Conservation (phyloP, 176 grass and related monocot species). For the Musa acuminata region DNA sequence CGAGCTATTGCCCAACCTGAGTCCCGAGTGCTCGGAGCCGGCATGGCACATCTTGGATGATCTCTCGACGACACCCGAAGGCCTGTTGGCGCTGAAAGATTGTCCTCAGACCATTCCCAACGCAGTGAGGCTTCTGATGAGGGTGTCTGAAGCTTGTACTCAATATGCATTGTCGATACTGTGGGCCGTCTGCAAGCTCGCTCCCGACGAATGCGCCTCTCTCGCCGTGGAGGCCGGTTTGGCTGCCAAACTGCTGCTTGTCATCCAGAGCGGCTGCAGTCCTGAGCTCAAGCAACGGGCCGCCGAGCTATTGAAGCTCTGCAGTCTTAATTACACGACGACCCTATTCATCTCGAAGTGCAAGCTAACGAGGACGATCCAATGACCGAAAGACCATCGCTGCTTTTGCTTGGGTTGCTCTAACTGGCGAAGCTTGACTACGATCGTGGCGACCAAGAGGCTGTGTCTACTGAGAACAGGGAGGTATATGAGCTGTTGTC, state of each 20-base stretch:
- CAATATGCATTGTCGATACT: slow-evolving; percentile 53
- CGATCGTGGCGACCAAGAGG: background rate
- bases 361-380: slow-evolving; percentile 92
- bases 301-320: slow-evolving; percentile 63
- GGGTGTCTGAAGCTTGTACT: slow-evolving; percentile 69
- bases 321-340: slow-evolving; percentile 60
- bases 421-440: background rate
- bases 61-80: slow-evolving; percentile 37
- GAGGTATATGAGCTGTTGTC: background rate
- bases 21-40: slow-evolving; percentile 50
- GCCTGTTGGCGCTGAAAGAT: slow-evolving; percentile 57
- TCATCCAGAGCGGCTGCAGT: slow-evolving; percentile 73
- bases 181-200: slow-evolving; percentile 63
- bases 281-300: slow-evolving; percentile 84
- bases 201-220: slow-evolving; percentile 54
- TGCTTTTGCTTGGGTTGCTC: background rate
- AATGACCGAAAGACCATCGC: slow-evolving; percentile 26
- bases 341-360: slow-evolving; percentile 77
- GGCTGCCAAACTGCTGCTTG: slow-evolving; percentile 65
- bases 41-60: slow-evolving; percentile 59
- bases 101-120: slow-evolving; percentile 62
- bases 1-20: slow-evolving; percentile 43
- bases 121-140: slow-evolving; percentile 64
- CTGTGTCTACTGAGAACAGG: background rate
- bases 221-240: slow-evolving; percentile 62